These are phyloP conservation scores for Scalesia atractyloides DNA, from an alignment of 129 eudicot species.

Conservation along the genomic window DNA sequence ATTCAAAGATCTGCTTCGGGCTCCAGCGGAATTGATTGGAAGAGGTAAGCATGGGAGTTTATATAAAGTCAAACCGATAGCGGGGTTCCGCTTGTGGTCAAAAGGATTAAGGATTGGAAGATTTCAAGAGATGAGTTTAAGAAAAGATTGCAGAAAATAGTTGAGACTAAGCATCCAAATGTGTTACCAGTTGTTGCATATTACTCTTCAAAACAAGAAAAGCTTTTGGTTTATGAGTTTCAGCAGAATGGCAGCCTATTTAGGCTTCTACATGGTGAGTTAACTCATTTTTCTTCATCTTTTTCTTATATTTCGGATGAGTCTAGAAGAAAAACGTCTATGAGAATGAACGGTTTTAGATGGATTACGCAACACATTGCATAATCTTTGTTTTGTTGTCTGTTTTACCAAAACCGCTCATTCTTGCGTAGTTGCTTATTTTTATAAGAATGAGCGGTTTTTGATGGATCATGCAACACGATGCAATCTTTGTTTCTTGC, in stretches of 20 bases:
- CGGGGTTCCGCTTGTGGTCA: constrained; percentile 51
- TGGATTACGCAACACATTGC: not conserved
- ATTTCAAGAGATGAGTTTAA: constrained; percentile 63
- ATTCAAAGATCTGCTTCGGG: constrained; percentile 64
- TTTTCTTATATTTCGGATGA: constrained; percentile 2
- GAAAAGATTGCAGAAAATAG: constrained; percentile 66
- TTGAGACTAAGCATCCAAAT: constrained; percentile 50
- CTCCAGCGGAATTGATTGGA: constrained; percentile 75
- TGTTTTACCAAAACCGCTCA: not conserved
- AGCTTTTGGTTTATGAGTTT: constrained; percentile 71
- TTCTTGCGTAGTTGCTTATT: not conserved
- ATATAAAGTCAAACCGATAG: constrained; percentile 51
- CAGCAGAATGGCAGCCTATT: constrained; percentile 74
- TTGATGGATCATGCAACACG: too few relatives aligned
- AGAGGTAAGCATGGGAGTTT: constrained; percentile 72
- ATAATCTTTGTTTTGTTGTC: not conserved
- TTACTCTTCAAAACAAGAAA: constrained; percentile 73
- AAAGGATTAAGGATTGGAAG: constrained; percentile 68
- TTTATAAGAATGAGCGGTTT: not conserved
- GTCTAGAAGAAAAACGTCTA: not conserved
- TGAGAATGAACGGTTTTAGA: not conserved
- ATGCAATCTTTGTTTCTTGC: too few relatives aligned
- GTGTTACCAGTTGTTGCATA: constrained; percentile 61
- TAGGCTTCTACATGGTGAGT: constrained; percentile 69
- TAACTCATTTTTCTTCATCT: not conserved